These are phyloP conservation scores for Monosporascus sp. DNA, from an alignment of 2,329 filamentous ascomycete genomes.

Conservation along the genomic window DNA sequence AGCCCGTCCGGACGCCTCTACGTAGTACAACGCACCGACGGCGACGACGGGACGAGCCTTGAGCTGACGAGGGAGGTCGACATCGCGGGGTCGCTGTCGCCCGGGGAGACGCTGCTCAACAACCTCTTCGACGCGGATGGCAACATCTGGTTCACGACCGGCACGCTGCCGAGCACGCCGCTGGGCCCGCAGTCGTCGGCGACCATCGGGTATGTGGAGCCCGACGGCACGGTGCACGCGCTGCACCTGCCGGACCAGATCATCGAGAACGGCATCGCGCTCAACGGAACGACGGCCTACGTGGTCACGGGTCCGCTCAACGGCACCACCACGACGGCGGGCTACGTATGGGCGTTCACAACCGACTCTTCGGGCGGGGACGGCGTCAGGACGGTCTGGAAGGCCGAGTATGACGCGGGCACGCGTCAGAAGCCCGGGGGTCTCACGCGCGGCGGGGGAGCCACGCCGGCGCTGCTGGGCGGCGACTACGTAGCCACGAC, in stretches of 20 bases:
- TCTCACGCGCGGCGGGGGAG: neutral
- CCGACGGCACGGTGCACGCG: neutral
- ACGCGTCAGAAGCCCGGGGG: neutral
- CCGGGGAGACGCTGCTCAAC: constrained; percentile 1
- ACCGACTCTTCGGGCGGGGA: neutral
- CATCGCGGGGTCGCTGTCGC: neutral
- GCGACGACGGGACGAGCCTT: neutral
- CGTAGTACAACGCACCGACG: neutral
- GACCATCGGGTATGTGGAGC: constrained; percentile 1
- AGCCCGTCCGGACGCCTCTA: neutral
- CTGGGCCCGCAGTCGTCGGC: neutral
- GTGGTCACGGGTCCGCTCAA: constrained; percentile 9
- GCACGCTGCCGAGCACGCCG: neutral
- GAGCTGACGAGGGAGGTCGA: neutral
- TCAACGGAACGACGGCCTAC: constrained; percentile 9
- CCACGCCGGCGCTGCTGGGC: constrained; percentile 1
- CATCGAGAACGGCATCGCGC: constrained; percentile 12
- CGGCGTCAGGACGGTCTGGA: neutral
- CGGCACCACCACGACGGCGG: constrained; percentile 1
- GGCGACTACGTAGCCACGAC: neutral
- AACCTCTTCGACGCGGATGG: neutral
- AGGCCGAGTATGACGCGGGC: neutral
- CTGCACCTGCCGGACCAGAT: constrained; percentile 5
- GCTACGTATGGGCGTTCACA: constrained; percentile 5
- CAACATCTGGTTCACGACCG: constrained; percentile 2